Base-by-base conservation (phyloP, 202 grass and related monocot species). In the Schoenoplectus tabernaemontani region DNA sequence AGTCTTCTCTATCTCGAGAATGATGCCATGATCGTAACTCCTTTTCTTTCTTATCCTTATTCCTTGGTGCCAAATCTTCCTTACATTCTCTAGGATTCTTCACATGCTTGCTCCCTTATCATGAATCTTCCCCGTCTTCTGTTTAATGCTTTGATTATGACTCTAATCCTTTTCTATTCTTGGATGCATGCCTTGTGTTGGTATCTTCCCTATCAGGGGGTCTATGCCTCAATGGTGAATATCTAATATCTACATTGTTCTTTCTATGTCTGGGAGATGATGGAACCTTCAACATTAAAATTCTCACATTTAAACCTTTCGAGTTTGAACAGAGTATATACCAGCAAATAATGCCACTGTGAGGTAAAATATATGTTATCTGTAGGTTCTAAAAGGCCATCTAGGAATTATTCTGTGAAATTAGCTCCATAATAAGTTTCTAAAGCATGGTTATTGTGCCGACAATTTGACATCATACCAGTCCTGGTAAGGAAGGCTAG, bases 221-320 rank as follows among this genome's bases (percentile, higher is more conserved):
- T n/a, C n/a, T n/a, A 1, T 77, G 84, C 73, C 78, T 86, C 19
- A 59, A 72, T 73, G 83, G 83, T 42, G 94, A 94, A 44, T 90
- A 89, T 84, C 85, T 84, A 59, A 9, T 77, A 0, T 89, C 75
- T 20, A 57, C n/a, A 38, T 82, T 28, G 17, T 61, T 37, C 1
- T 69, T 84, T 84, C 81, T 86, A 44, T 69, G 38, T 75, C 86
- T 86, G 0, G 95, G 95, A 33, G 87, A 86, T 61, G 89, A 86
- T 44, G 91, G 91, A 76, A 92, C 43, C 95, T 94, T 64, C 5
- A 64, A 78, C 39, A 54, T n/a, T 34, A 16, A 51, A 72, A 71
- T 48, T 5, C 12, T 22, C 10, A 46, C 42, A 71, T 30, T 71
- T 71, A 47, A 4, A 8, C 13, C 42, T 6, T 5, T 15, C 26